A percentile compares a stretch with the other conserved stretches of the same genome.
These are phyloP conservation scores for Clitopilus passeckerianus DNA, from an alignment of 768 basidiomycete species.

Conservation along the genomic window DNA sequence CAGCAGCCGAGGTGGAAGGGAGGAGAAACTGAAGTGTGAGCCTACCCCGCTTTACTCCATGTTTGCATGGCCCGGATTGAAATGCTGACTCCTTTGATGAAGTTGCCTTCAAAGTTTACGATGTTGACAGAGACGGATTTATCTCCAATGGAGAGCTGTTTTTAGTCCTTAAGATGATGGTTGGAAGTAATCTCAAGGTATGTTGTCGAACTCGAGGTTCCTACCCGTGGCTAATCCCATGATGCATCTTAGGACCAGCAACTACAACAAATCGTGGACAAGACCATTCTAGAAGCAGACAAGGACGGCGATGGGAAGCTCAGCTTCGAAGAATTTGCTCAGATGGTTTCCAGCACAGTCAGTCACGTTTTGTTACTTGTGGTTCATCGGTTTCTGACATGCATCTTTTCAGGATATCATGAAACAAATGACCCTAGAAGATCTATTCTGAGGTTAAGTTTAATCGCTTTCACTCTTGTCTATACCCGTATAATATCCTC, in stretches of 20 bases:
- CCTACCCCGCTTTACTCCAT: conserved; percentile 10
- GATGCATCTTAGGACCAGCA: conserved; percentile 75
- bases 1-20: conserved; percentile 92
- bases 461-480: neutral
- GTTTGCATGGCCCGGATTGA: neutral
- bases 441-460: conserved; percentile 60
- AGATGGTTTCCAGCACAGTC: conserved; percentile 96
- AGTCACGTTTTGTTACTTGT: conserved; percentile 18
- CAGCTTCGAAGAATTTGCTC: conserved; percentile 94
- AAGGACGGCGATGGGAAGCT: conserved; percentile 97
- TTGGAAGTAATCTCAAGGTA: conserved; percentile 97
- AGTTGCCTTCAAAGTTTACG: conserved; percentile 99
- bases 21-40: conserved; percentile 94
- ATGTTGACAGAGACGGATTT: conserved; percentile 95
- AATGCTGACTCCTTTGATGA: conserved; percentile 5
- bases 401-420: conserved; percentile 76
- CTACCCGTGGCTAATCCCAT: conserved; percentile 2
- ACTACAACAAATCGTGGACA: conserved; percentile 98
- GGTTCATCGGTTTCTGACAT: neutral
- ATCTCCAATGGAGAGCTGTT: conserved; percentile 99
- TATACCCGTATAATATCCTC: neutral
- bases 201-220: conserved; percentile 4
- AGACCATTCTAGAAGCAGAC: conserved; percentile 99
- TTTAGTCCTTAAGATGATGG: conserved; percentile 99
- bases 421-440: conserved; percentile 97